phyloP scores from a whole-genome alignment of 257 asterid genomes.

The Solanum chmielewskii region DNA sequence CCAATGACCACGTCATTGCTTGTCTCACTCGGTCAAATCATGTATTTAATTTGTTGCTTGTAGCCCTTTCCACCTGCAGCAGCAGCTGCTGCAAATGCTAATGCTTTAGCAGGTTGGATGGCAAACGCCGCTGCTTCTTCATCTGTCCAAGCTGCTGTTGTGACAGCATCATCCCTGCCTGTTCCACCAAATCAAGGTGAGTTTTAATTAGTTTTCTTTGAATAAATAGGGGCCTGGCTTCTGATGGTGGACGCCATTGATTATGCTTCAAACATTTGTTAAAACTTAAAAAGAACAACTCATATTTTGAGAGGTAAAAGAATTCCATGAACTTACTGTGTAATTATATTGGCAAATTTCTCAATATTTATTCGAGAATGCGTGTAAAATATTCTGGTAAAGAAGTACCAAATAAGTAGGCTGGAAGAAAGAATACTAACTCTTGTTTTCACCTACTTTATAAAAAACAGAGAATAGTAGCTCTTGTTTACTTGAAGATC shows the following conservation, averaged over 20 bases:
- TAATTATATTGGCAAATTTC: neutral
- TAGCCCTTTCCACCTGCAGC: slow-evolving; percentile 90
- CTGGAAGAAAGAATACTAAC: neutral
- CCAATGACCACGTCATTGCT: neutral
- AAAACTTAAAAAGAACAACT: neutral
- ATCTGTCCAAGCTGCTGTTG: slow-evolving; percentile 95
- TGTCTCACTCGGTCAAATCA: neutral
- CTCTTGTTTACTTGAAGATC: neutral
- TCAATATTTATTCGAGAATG: neutral
- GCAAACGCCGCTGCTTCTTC: slow-evolving; percentile 90
- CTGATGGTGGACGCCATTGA: neutral
- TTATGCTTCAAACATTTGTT: neutral
- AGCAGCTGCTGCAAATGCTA: slow-evolving; percentile 74
- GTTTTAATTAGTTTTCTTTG: neutral
- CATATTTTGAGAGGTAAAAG: neutral
- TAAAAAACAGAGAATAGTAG: neutral
- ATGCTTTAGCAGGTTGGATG: slow-evolving; percentile 98
- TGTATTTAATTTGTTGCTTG: slow-evolving; percentile 7
- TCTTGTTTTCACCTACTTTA: neutral
- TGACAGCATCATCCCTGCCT: slow-evolving; percentile 82
- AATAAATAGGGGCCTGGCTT: neutral
- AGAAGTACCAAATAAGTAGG: neutral
- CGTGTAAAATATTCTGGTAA: neutral
- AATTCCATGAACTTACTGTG: neutral
- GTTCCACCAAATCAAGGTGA: slow-evolving; percentile 80